These are phyloP conservation scores for Ganoderma meredithae DNA, from an alignment of 1,284 basidiomycete genomes.

Conservation along the genomic window DNA sequence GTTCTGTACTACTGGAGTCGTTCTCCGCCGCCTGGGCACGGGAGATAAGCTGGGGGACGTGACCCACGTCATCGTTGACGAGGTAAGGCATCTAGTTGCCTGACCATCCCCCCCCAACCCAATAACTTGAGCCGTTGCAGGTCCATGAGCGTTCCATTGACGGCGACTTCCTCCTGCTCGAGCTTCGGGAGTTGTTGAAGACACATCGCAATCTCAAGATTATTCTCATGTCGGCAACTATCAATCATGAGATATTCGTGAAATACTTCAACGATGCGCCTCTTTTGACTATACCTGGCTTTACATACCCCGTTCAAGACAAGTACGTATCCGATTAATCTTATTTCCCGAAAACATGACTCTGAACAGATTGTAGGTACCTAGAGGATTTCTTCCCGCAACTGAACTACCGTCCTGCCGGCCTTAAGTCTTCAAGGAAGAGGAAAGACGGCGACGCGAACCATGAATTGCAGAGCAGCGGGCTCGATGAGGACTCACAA, in stretches of 20 bases:
- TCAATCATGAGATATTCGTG: slow-evolving; percentile 86
- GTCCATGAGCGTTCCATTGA: slow-evolving; percentile 93
- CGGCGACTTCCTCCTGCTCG: slow-evolving; percentile 89
- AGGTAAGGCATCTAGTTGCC: slow-evolving; percentile 55
- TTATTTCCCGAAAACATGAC: neutral
- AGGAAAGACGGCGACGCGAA: slow-evolving; percentile 48
- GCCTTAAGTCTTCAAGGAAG: slow-evolving; percentile 42
- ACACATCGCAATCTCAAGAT: slow-evolving; percentile 81
- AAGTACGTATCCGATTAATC: slow-evolving; percentile 51
- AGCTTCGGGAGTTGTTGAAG: slow-evolving; percentile 79
- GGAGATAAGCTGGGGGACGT: slow-evolving; percentile 78
- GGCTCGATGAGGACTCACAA: slow-evolving; percentile 62
- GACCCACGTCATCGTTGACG: slow-evolving; percentile 91
- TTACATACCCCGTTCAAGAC: slow-evolving; percentile 82
- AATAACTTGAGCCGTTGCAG: slow-evolving; percentile 43
- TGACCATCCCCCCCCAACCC: neutral
- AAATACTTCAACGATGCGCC: slow-evolving; percentile 87
- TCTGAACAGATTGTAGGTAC: slow-evolving; percentile 56
- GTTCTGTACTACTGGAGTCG: slow-evolving; percentile 94
- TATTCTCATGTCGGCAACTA: slow-evolving; percentile 89
- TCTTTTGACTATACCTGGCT: slow-evolving; percentile 85
- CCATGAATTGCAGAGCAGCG: slow-evolving; percentile 56
- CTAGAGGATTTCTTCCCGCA: slow-evolving; percentile 79
- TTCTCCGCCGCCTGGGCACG: slow-evolving; percentile 80
- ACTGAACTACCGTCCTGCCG: slow-evolving; percentile 55